These are phyloP conservation scores for Starmerella floricola DNA, from an alignment of 805 yeast species.

Conservation along the genomic window DNA sequence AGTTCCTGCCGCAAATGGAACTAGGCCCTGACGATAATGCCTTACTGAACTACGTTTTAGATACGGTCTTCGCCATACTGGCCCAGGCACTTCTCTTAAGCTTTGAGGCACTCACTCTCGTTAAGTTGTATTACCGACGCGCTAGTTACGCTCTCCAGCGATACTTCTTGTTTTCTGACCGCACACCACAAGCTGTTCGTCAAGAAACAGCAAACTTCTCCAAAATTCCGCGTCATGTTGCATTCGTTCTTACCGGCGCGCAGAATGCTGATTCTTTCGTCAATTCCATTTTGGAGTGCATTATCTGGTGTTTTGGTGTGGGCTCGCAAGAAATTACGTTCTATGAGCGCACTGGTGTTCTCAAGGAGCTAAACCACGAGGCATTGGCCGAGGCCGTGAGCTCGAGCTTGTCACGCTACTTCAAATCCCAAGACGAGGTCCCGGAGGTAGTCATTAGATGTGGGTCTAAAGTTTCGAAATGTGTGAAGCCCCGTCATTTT, in stretches of 20 bases:
- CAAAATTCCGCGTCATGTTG: conserved; percentile 67
- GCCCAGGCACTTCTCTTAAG: conserved; percentile 3
- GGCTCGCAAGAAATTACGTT: conserved; percentile 62
- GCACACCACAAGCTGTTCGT: conserved; percentile 72
- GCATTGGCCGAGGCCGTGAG: conserved; percentile 44
- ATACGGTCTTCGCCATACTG: not conserved
- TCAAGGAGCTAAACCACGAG: conserved; percentile 33
- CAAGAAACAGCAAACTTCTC: conserved; percentile 44
- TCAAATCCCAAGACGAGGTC: conserved; percentile 38
- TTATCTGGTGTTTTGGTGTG: conserved; percentile 84
- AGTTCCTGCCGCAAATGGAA: too few relatives aligned
- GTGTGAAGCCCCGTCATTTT: too few relatives aligned
- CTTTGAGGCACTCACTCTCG: not conserved
- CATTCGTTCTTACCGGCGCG: conserved; percentile 62
- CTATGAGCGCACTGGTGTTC: conserved; percentile 67
- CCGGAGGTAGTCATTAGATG: conserved; percentile 14
- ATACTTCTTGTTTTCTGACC: conserved; percentile 20
- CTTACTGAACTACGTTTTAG: not conserved
- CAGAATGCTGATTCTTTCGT: conserved; percentile 79
- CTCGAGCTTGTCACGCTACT: conserved; percentile 53
- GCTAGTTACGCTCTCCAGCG: conserved; percentile 18
- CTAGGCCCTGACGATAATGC: not conserved
- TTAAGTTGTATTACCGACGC: conserved; percentile 7
- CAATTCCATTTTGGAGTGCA: conserved; percentile 35
- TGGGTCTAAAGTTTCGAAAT: not conserved